Conservation (phyloP, 2,329 filamentous ascomycete genomes). For the Botrytis cinerea region DNA sequence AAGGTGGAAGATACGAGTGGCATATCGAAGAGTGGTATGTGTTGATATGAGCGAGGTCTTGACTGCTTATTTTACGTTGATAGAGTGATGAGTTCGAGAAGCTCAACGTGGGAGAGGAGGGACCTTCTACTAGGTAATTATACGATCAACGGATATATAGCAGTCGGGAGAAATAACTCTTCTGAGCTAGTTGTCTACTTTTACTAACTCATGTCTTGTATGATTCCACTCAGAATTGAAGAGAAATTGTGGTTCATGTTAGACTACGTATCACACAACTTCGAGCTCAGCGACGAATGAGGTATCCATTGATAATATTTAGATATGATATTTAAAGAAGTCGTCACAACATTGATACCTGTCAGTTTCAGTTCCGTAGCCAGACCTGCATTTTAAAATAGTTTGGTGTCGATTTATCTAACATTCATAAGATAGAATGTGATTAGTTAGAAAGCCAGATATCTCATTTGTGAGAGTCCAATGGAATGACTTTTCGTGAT, state of each 20-base stretch:
- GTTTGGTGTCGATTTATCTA: too few relatives aligned
- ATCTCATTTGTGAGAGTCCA: too few relatives aligned
- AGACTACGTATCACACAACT: neutral
- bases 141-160: neutral
- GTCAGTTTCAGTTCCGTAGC: accelerated
- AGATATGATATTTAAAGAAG: neutral
- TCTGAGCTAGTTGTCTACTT: neutral
- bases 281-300: too few relatives aligned
- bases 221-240: too few relatives aligned
- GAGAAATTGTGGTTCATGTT: neutral
- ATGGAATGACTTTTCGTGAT: too few relatives aligned
- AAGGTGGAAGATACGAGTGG: too few relatives aligned
- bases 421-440: neutral
- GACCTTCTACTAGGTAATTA: too few relatives aligned
- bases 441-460: neutral
- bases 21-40: accelerated
- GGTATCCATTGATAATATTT: neutral
- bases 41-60: neutral
- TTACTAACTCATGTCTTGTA: neutral
- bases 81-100: accelerated
- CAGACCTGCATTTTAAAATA: accelerated
- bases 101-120: neutral
- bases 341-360: neutral
- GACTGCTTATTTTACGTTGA: neutral
- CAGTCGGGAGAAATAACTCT: neutral